These are phyloP conservation scores for Trametes meyenii DNA, from an alignment of 768 basidiomycete species.

Conservation along the genomic window DNA sequence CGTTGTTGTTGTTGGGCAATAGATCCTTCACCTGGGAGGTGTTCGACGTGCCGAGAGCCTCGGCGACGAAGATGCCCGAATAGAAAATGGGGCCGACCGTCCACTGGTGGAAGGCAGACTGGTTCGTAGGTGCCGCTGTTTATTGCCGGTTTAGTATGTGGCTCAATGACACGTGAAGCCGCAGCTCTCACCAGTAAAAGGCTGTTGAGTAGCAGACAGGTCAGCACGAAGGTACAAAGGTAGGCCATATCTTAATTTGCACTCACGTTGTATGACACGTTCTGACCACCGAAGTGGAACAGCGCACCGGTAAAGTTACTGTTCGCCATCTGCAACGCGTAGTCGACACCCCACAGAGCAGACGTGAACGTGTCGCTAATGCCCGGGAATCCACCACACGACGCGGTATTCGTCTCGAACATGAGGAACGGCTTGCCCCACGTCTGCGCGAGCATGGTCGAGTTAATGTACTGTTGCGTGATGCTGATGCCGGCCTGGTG, in stretches of 20 bases:
- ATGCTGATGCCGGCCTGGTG: constrained; percentile 45
- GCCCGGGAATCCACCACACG: constrained; percentile 58
- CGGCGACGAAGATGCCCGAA: constrained; percentile 47
- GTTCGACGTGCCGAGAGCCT: constrained; percentile 47
- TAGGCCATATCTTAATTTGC: background rate
- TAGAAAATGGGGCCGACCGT: constrained; percentile 53
- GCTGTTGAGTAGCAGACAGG: constrained; percentile 31
- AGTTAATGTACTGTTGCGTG: constrained; percentile 41
- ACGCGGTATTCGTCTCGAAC: constrained; percentile 58
- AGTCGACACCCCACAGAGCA: constrained; percentile 55
- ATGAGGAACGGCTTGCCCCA: constrained; percentile 44
- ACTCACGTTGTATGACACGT: constrained; percentile 56
- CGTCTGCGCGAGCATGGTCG: constrained; percentile 38
- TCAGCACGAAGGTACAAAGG: background rate
- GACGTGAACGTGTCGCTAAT: constrained; percentile 53
- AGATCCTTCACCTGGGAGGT: constrained; percentile 48
- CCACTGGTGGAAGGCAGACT: constrained; percentile 43
- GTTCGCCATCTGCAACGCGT: constrained; percentile 51
- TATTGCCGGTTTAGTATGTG: background rate
- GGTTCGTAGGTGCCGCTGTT: constrained; percentile 46
- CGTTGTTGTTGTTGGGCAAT: constrained; percentile 32
- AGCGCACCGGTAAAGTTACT: constrained; percentile 50
- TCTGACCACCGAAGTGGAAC: constrained; percentile 51
- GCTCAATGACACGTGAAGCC: too few relatives aligned
- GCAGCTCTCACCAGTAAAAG: constrained; percentile 44